Conservation (phyloP, 179 eudicot genomes). For the Nepenthes alata region DNA sequence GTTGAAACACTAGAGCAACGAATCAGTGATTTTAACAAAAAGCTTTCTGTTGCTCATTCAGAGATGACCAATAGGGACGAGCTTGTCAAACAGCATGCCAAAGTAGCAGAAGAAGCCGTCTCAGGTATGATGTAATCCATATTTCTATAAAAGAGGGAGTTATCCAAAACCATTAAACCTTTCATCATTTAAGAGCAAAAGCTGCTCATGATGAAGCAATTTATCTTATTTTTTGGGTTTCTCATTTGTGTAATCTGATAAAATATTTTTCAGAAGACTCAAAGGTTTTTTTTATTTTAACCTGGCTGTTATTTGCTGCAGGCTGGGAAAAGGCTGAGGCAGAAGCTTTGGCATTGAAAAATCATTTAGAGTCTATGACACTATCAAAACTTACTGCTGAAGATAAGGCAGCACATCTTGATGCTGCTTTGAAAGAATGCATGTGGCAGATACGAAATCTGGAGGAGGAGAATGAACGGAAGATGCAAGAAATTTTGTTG, state of each 20-base stretch:
- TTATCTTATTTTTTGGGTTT: too few species aligned
- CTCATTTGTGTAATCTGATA: too few species aligned
- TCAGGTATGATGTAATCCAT: conserved; percentile 39
- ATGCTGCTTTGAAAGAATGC: conserved; percentile 93
- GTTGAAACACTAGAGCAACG: conserved; percentile 60
- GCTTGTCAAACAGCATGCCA: conserved; percentile 77
- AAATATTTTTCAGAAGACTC: too few species aligned
- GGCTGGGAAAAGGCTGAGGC: conserved; percentile 99
- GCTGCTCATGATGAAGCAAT: too few species aligned
- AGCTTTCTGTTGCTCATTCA: conserved; percentile 54
- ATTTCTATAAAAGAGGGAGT: neutral
- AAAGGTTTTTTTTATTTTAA: too few species aligned
- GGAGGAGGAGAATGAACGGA: conserved; percentile 85
- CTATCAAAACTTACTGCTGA: conserved; percentile 79
- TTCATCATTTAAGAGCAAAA: too few species aligned
- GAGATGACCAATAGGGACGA: conserved; percentile 74
- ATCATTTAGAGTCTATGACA: conserved; percentile 76
- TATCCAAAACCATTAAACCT: too few species aligned
- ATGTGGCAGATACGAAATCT: conserved; percentile 80
- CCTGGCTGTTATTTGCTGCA: conserved; percentile 11
- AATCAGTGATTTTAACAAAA: conserved; percentile 50
- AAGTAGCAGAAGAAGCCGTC: conserved; percentile 99
- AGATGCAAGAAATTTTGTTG: conserved; percentile 51
- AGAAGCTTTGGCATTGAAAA: conserved; percentile 77
- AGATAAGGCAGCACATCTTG: conserved; percentile 78